Conservation (phyloP, 768 basidiomycete species). For the Arthromyces matolae region DNA sequence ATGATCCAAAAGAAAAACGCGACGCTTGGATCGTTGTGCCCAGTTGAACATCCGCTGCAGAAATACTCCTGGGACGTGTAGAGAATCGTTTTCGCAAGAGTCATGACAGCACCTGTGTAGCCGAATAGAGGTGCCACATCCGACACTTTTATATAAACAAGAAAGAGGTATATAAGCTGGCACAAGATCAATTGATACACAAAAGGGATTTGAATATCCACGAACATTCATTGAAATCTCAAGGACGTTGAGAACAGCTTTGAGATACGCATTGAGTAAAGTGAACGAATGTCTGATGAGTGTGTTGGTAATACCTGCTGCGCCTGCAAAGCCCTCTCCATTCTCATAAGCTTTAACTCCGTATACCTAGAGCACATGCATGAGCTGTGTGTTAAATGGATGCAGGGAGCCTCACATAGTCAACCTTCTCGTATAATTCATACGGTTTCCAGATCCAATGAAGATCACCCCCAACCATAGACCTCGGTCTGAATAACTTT, state of each 20-base stretch:
- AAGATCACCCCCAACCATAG: slow-evolving; percentile 65
- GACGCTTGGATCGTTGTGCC: slow-evolving; percentile 52
- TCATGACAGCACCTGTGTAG: slow-evolving; percentile 67
- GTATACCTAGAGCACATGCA: slow-evolving; percentile 48
- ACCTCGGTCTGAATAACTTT: slow-evolving; percentile 31
- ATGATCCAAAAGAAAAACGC: slow-evolving; percentile 60
- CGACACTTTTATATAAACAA: slow-evolving; percentile 48
- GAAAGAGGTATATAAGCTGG: slow-evolving; percentile 56
- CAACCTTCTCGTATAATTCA: slow-evolving; percentile 57
- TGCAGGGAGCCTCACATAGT: slow-evolving; percentile 19
- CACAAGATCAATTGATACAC: slow-evolving; percentile 10
- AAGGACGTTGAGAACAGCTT: slow-evolving; percentile 70
- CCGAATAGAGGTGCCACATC: slow-evolving; percentile 65
- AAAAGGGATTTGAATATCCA: neutral
- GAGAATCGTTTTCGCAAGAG: slow-evolving; percentile 71
- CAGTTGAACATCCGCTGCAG: slow-evolving; percentile 60
- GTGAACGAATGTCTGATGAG: neutral
- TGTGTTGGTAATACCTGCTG: slow-evolving; percentile 50
- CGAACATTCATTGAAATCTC: slow-evolving; percentile 64
- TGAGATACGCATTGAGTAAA: slow-evolving; percentile 4
- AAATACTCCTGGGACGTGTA: slow-evolving; percentile 72
- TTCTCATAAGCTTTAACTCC: slow-evolving; percentile 60
- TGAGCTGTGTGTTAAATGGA: slow-evolving; percentile 6
- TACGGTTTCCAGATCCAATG: slow-evolving; percentile 85
- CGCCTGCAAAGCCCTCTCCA: slow-evolving; percentile 70